Base-by-base conservation (phyloP, 2,329 filamentous ascomycete species). In the Aspergillus costaricaensis region DNA sequence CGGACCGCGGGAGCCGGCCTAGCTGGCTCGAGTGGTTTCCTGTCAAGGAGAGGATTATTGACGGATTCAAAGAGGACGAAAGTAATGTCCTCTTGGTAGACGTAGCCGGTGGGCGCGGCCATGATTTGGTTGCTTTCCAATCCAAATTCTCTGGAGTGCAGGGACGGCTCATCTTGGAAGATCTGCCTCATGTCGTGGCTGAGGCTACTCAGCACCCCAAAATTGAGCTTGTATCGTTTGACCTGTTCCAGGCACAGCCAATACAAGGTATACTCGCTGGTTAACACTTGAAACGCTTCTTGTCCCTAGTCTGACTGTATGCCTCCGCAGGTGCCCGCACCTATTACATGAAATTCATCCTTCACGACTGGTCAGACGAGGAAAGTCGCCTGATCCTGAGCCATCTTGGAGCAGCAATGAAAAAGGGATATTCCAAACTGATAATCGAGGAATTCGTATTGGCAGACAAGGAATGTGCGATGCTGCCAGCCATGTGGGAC, bases 21-120 rank as follows among this genome's bases (percentile, higher is more conserved):
- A 39, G 50, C 15, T 65, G 60, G 60, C 41, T 61, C 19, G 58
- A 57, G 25, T 65, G 61, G 62, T 63, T 59, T 10, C 58, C 60
- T 7, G 58, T 63, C 5, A 21, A 59, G 55, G 48, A 59, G 23
- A 41, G 43, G 6, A 2, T 65, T 1, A n/a, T 62, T 5, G 27
- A 49, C 4, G 43, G 41, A 1, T 57, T 55, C 5, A 21, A 15
- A 3, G 50, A 27, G 14, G 17, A 23, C 5, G 27, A 27, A 4
- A 21, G 49, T 8, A 43, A 41, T 14, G 38, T 39, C 1, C 50
- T 62, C 5, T 23, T 64, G 0, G 62, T 64, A 3, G 62, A 62
- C 58, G 39, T 64, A 2, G 62, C 54, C 1, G 62, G 60, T n/a
- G 54, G 62, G 0, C 12, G 44, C 5, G 62, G 60, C 1, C 60